These are phyloP conservation scores for Arachnomyces sp. DNA, from an alignment of 2,329 filamentous ascomycete genomes.

Conservation along the genomic window DNA sequence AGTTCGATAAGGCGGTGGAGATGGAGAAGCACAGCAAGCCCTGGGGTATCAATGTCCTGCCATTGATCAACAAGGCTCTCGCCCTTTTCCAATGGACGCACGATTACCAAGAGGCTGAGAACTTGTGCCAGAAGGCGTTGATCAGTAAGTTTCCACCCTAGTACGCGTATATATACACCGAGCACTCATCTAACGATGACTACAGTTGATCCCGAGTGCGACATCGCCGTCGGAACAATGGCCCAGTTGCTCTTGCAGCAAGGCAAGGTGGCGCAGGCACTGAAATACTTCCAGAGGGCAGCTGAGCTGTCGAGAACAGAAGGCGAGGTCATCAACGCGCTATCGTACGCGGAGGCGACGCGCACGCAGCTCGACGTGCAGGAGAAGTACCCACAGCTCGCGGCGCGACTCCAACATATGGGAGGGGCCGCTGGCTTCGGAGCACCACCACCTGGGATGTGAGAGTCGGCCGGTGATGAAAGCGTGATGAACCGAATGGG, in stretches of 20 bases:
- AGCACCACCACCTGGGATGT: constrained; percentile 24
- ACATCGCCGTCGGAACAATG: constrained; percentile 98
- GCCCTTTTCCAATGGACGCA: constrained; percentile 98
- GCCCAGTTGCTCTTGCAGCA: constrained; percentile 94
- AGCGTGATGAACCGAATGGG: too few relatives aligned
- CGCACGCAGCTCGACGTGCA: constrained; percentile 90
- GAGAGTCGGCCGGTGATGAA: constrained; percentile 15
- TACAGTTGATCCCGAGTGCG: constrained; percentile 91
- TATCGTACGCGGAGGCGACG: constrained; percentile 95
- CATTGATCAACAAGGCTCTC: constrained; percentile 96
- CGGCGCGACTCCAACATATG: constrained; percentile 60
- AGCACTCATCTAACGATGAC: constrained; percentile 12
- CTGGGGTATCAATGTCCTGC: constrained; percentile 92
- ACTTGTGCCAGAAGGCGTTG: constrained; percentile 91
- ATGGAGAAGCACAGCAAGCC: constrained; percentile 95
- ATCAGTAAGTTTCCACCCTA: constrained; percentile 66
- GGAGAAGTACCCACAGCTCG: constrained; percentile 75
- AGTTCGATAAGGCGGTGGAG: constrained; percentile 97
- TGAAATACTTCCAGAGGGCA: constrained; percentile 94
- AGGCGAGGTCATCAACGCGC: constrained; percentile 88
- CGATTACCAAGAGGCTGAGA: constrained; percentile 88
- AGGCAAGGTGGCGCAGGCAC: constrained; percentile 89
- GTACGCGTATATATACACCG: background rate
- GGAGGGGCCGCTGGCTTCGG: constrained; percentile 33
- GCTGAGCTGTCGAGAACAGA: constrained; percentile 91